phyloP scores from a whole-genome alignment of 495 filamentous ascomycete species.

The Neurospora tetrasperma region DNA sequence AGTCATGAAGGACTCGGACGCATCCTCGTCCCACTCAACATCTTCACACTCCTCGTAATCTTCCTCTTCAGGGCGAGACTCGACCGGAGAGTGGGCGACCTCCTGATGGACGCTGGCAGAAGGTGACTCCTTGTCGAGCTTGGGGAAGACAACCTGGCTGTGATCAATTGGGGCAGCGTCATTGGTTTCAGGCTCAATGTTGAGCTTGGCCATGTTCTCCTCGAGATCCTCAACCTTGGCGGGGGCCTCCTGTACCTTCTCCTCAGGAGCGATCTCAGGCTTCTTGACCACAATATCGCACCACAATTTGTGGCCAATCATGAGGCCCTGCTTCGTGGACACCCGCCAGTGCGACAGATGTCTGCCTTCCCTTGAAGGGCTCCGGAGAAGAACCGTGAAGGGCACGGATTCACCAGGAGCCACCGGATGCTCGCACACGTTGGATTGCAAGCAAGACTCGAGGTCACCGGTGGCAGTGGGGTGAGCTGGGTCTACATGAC shows the following conservation, averaged over 20 bases:
- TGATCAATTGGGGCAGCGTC: constrained; percentile 16
- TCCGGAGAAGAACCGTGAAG: constrained; percentile 78
- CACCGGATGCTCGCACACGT: constrained; percentile 58
- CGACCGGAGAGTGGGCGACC: constrained; percentile 16
- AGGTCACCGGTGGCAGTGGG: constrained; percentile 65
- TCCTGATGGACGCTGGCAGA: constrained; percentile 64
- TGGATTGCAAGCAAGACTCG: constrained; percentile 66
- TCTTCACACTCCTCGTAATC: constrained; percentile 55
- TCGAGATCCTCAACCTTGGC: constrained; percentile 13
- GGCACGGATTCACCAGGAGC: constrained; percentile 59
- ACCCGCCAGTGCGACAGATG: constrained; percentile 95
- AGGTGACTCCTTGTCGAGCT: constrained; percentile 89
- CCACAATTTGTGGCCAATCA: constrained; percentile 91
- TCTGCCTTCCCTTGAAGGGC: constrained; percentile 59
- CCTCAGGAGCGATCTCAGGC: constrained; percentile 10
- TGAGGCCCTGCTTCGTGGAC: constrained; percentile 65
- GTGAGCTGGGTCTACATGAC: constrained; percentile 67
- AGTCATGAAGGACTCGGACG: constrained; percentile 65
- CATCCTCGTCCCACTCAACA: constrained; percentile 52
- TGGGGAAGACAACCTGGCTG: constrained; percentile 92
- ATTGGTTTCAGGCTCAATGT: constrained; percentile 9
- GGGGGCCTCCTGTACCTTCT: not conserved
- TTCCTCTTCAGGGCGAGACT: constrained; percentile 33
- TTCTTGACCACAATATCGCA: constrained; percentile 69
- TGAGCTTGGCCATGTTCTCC: constrained; percentile 12